Evolutionary conservation across 169 alveolate genomes (phyloP), one percentile per base, ranked within the genome.

Genomic region (Cryptosporidium andersoni): DNA sequence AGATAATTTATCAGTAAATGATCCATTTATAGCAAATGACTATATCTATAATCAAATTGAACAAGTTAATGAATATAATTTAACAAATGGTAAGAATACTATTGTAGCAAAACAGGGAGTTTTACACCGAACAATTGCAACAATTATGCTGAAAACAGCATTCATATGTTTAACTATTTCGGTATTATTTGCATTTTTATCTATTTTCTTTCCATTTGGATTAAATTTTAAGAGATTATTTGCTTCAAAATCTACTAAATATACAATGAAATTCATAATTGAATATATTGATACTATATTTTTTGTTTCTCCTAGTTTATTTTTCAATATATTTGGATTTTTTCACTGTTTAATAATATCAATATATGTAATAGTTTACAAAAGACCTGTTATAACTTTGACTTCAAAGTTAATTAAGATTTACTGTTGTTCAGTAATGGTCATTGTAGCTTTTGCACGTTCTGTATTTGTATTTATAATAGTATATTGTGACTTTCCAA

Each of bases 51-150:
- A 53, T 53, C 1, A 0, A 9, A 53, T 5, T 53, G 63, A 53
- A 16, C 40, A 16, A 16, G 14, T 25, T 9, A 53, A 53, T 8
- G 9, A 53, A 16, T 1, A 2, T 53, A 1, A 53, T 2, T 53
- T 53, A 4, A 53, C 9, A 16, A 9, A 9, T 8, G 63, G 14
- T 53, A 53, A 9, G 14, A 53, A 9, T 53, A 2, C 63, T 12
- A 47, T 74, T 12, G 45, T 66, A 2, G 85, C 60, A 34, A 74
- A 74, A 42, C 85, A 58, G 25, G 85, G 85, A 58, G 85, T 74
- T 43, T 74, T 74, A 37, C 85, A 74, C 40, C 36, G 85, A 56
- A 51, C 67, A 0, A 43, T 74, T 16, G 85, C 85, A 56, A 74
- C 85, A 2, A 58, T 66, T 66, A 74, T 63, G n/a, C 4, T 74